Evolutionary conservation across 768 basidiomycete species (phyloP).

Genomic region (Auriscalpium vulgare): DNA sequence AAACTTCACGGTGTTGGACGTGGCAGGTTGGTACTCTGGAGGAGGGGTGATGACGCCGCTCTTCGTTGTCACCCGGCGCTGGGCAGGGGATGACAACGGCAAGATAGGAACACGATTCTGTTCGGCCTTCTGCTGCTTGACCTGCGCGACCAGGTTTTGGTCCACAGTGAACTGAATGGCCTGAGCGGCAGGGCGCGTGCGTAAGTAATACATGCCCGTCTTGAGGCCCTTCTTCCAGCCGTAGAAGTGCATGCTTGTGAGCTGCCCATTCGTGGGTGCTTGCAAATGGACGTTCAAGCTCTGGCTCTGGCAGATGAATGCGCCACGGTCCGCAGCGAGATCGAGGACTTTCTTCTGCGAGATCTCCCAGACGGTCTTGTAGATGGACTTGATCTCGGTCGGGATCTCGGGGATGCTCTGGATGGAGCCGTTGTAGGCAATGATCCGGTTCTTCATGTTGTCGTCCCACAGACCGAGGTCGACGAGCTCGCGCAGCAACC

Average conservation of each 20-base stretch:
- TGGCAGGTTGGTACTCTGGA: background rate
- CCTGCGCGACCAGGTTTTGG: constrained; percentile 63
- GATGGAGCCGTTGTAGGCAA: constrained; percentile 86
- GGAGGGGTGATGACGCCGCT: constrained; percentile 1
- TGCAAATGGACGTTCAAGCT: constrained; percentile 90
- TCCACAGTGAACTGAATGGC: constrained; percentile 98
- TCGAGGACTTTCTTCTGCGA: constrained; percentile 98
- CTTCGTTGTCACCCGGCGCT: background rate
- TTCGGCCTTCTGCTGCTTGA: constrained; percentile 27
- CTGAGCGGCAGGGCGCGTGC: constrained; percentile 89
- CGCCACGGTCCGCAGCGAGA: constrained; percentile 96
- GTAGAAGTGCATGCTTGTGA: constrained; percentile 97
- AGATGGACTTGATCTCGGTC: constrained; percentile 89
- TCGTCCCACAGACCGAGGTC: constrained; percentile 95
- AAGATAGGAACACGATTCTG: background rate
- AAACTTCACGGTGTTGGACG: background rate
- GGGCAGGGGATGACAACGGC: background rate
- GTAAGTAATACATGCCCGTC: constrained; percentile 97
- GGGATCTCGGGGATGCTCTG: constrained; percentile 88
- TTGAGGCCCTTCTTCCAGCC: constrained; percentile 99
- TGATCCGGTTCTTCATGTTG: constrained; percentile 98
- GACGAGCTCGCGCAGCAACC: constrained; percentile 97
- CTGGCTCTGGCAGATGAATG: constrained; percentile 96
- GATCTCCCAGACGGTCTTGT: constrained; percentile 99
- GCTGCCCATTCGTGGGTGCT: constrained; percentile 81